Evolutionary conservation across 805 yeast genomes (phyloP).

Genomic region (Clavispora vitiphila): DNA sequence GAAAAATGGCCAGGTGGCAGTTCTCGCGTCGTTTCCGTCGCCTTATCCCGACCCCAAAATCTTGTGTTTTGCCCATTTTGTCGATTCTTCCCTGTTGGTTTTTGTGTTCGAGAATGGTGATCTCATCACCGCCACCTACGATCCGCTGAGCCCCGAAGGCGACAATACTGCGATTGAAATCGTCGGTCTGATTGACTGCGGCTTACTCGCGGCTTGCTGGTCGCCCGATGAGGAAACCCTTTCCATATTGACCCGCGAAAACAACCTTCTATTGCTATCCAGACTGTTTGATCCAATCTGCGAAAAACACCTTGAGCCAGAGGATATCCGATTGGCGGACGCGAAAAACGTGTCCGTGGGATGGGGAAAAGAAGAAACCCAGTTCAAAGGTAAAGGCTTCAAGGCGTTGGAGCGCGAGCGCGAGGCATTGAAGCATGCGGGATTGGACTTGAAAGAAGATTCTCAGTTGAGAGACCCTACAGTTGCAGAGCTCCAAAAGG

Average conservation of each 20-base stretch:
- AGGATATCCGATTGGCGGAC: conserved; percentile 54
- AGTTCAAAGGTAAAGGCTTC: conserved; percentile 91
- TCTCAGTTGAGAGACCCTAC: conserved; percentile 80
- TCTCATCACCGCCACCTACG: conserved; percentile 62
- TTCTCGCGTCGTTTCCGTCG: conserved; percentile 59
- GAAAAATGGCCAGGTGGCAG: conserved; percentile 54
- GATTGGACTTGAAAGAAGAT: conserved; percentile 57
- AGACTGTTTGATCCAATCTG: conserved; percentile 74
- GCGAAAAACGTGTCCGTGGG: conserved; percentile 93
- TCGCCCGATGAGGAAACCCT: conserved; percentile 88
- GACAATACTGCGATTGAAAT: conserved; percentile 55
- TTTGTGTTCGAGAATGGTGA: conserved; percentile 75
- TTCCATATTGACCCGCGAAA: conserved; percentile 58
- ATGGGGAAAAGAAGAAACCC: conserved; percentile 98
- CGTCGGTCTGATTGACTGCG: conserved; percentile 79
- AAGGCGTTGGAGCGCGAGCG: conserved; percentile 66
- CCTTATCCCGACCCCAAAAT: conserved; percentile 27
- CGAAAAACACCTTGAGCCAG: conserved; percentile 53
- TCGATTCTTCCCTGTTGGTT: conserved; percentile 61
- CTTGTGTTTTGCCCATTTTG: conserved; percentile 60
- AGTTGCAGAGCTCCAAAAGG: conserved; percentile 66
- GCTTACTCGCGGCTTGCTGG: conserved; percentile 74
- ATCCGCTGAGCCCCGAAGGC: conserved; percentile 43
- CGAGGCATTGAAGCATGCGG: conserved; percentile 54
- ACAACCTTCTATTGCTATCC: conserved; percentile 61